phyloP scores from a whole-genome alignment of 2,329 filamentous ascomycete genomes.

The Chrysoporthe cubensis region DNA sequence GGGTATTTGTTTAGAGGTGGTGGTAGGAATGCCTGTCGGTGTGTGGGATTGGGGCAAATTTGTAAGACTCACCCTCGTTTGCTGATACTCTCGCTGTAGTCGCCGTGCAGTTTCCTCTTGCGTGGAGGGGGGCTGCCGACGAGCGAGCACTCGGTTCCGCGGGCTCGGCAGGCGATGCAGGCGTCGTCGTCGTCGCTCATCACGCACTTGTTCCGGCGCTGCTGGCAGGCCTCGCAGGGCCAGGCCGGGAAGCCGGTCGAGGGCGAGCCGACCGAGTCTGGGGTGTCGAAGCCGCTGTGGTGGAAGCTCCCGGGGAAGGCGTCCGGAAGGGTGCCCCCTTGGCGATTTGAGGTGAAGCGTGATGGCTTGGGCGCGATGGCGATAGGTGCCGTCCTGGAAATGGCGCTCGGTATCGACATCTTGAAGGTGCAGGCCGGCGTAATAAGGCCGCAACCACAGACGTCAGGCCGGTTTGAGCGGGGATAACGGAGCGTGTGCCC shows the following conservation, averaged over 20 bases:
- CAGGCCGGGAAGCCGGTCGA: slow-evolving; percentile 48
- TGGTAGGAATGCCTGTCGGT: slow-evolving; percentile 4
- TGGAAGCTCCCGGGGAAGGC: slow-evolving; percentile 55
- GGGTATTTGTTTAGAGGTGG: neutral
- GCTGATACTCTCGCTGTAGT: slow-evolving; percentile 62
- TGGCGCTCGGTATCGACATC: slow-evolving; percentile 59
- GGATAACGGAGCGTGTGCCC: neutral
- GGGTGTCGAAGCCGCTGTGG: slow-evolving; percentile 50
- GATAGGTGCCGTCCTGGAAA: slow-evolving; percentile 66
- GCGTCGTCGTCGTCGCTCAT: slow-evolving; percentile 71
- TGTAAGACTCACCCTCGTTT: slow-evolving; percentile 71
- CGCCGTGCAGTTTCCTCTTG: slow-evolving; percentile 77
- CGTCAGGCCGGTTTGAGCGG: neutral
- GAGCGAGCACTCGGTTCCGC: slow-evolving; percentile 79
- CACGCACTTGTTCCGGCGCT: slow-evolving; percentile 76
- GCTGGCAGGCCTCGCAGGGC: slow-evolving; percentile 75
- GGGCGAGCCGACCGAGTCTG: slow-evolving; percentile 48
- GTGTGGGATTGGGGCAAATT: slow-evolving; percentile 6
- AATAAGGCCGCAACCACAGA: slow-evolving; percentile 11
- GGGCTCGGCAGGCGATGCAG: slow-evolving; percentile 78
- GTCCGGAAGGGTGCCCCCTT: slow-evolving; percentile 54
- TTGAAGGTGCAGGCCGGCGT: slow-evolving; percentile 31
- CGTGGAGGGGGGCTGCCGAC: slow-evolving; percentile 75
- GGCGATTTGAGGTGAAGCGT: slow-evolving; percentile 48
- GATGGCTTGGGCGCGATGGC: slow-evolving; percentile 67